A percentile compares a stretch with the other conserved stretches of the same genome.
These are phyloP conservation scores for Leccinum variicolor DNA, from an alignment of 768 basidiomycete genomes.

Conservation along the genomic window DNA sequence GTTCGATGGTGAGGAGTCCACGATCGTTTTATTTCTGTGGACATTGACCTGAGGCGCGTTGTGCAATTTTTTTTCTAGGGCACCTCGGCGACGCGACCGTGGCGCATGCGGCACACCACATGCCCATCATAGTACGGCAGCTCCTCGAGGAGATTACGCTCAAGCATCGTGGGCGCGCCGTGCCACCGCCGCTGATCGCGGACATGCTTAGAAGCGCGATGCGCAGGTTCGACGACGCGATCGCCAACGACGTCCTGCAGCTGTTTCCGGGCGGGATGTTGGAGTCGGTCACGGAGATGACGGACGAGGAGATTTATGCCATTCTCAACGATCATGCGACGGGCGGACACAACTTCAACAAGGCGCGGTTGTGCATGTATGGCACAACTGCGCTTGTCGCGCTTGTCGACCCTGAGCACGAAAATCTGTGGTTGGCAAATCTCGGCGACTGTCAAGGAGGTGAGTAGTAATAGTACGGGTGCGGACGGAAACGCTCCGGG, in stretches of 20 bases:
- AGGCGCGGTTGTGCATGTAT: constrained; percentile 71
- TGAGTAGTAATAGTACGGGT: constrained; percentile 34
- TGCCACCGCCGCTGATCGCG: constrained; percentile 50
- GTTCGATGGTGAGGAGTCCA: constrained; percentile 54
- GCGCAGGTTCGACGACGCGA: constrained; percentile 60
- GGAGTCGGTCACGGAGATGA: constrained; percentile 45
- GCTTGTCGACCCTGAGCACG: constrained; percentile 63
- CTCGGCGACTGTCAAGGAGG: constrained; percentile 79
- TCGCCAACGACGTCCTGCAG: constrained; percentile 61
- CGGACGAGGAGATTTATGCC: constrained; percentile 52
- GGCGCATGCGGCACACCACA: constrained; percentile 62
- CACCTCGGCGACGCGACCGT: constrained; percentile 70
- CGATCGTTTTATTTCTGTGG: not conserved
- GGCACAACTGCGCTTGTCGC: constrained; percentile 76
- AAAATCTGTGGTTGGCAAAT: constrained; percentile 76
- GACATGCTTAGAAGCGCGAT: constrained; percentile 57
- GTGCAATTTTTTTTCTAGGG: constrained; percentile 29
- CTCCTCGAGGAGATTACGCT: constrained; percentile 45
- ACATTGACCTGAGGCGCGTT: constrained; percentile 4
- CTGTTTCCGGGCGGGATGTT: constrained; percentile 53
- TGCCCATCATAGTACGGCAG: constrained; percentile 64
- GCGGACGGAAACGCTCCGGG: not conserved
- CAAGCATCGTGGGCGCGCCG: constrained; percentile 35
- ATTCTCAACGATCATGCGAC: constrained; percentile 63
- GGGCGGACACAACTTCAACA: constrained; percentile 59